These are phyloP conservation scores for Naganishia onofrii DNA, from an alignment of 768 basidiomycete genomes.

Conservation along the genomic window DNA sequence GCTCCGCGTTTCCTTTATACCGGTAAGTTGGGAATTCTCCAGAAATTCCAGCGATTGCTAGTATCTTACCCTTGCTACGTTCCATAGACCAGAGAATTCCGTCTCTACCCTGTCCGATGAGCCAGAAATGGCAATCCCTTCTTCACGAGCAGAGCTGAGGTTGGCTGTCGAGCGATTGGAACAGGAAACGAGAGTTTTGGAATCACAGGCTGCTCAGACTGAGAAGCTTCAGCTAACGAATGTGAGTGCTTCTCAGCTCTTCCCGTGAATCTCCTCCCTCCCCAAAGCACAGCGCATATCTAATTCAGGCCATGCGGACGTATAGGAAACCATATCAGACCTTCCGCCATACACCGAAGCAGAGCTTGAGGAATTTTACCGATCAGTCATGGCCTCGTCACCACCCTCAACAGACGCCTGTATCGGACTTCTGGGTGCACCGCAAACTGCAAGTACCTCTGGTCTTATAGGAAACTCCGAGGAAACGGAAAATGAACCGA, in stretches of 20 bases:
- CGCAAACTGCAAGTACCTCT: not conserved
- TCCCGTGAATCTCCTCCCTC: not conserved
- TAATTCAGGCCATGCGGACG: no score
- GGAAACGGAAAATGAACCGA: not conserved
- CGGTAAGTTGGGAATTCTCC: not conserved
- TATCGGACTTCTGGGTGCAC: not conserved
- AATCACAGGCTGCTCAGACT: not conserved
- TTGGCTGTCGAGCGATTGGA: constrained; percentile 1
- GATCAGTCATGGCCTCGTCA: not conserved
- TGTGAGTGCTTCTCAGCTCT: not conserved
- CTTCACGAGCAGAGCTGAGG: not conserved
- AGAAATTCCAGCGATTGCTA: not conserved
- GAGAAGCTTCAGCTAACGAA: not conserved
- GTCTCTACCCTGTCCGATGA: no score
- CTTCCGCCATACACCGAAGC: constrained; percentile 1
- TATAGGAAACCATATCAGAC: constrained; percentile 5
- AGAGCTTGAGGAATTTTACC: constrained; percentile 9
- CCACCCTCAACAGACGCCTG: not conserved
- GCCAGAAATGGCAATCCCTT: not conserved
- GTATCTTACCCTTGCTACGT: not conserved
- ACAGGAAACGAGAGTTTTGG: not conserved
- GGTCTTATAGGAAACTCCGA: not conserved
- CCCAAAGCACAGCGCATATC: not conserved
- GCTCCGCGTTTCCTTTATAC: not conserved
- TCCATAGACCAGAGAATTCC: not conserved